A percentile compares a stretch with the other conserved stretches of the same genome.
Evolutionary conservation across 2,329 filamentous ascomycete species (phyloP).

Genomic region (Ceratocystis lukuohia): DNA sequence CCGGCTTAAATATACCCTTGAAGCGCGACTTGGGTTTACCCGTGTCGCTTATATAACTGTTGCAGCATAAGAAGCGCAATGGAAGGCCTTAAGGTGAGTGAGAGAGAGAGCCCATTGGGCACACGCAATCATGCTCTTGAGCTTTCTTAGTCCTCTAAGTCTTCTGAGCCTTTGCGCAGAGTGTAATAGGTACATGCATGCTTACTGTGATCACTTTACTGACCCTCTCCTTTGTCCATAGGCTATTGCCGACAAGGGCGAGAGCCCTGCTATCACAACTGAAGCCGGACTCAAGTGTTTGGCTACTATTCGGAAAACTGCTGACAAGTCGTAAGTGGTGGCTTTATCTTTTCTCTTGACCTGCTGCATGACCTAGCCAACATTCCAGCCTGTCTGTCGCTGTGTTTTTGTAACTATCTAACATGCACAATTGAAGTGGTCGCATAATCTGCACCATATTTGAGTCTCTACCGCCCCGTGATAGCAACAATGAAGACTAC

Average conservation of each 20-base stretch:
- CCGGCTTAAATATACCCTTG: background rate
- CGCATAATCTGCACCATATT: conserved; percentile 64
- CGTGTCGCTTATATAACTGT: conserved; percentile 9
- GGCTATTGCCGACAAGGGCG: conserved; percentile 32
- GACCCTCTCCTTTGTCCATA: conserved; percentile 33
- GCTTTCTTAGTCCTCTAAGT: background rate
- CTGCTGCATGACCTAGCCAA: background rate
- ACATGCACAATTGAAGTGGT: conserved; percentile 37
- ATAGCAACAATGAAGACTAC: conserved; percentile 52
- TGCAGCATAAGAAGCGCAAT: conserved; percentile 15
- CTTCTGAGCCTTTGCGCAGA: background rate
- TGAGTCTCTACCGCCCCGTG: conserved; percentile 52
- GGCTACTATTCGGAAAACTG: conserved; percentile 59
- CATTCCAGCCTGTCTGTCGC: background rate
- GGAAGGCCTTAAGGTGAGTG: conserved; percentile 17
- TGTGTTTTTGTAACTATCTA: conserved; percentile 19
- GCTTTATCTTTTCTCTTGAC: background rate
- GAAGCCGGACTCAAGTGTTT: conserved; percentile 60
- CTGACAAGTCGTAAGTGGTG: conserved; percentile 62
- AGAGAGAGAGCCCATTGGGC: background rate
- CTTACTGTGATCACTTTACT: conserved; percentile 20
- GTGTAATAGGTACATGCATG: background rate
- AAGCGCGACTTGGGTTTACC: background rate
- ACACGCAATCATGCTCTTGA: background rate
- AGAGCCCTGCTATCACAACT: conserved; percentile 55